These are phyloP conservation scores for Metschnikowia kofuensis DNA, from an alignment of 805 yeast genomes.

Conservation along the genomic window DNA sequence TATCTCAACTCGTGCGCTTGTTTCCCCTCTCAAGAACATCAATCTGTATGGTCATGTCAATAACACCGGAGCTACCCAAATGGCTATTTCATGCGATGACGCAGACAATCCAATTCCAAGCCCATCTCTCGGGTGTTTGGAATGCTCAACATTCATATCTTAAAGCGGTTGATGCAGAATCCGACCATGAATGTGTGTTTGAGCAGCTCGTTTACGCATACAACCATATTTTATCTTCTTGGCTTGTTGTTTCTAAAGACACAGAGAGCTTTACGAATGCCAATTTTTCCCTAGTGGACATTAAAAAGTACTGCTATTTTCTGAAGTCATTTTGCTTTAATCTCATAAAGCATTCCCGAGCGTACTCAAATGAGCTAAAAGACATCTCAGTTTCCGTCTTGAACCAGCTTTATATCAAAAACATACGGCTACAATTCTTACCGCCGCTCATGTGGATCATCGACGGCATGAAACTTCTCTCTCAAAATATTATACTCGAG, in stretches of 20 bases:
- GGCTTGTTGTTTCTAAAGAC: conserved; percentile 67
- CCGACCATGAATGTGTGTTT: conserved; percentile 14
- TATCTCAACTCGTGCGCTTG: conserved; percentile 33
- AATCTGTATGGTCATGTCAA: conserved; percentile 39
- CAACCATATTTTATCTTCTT: conserved; percentile 62
- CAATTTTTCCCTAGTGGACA: conserved; percentile 39
- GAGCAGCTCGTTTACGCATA: conserved; percentile 45
- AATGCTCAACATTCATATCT: neutral
- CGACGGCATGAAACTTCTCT: conserved; percentile 30
- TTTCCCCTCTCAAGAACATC: conserved; percentile 36
- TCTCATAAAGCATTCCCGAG: conserved; percentile 24
- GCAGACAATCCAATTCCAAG: conserved; percentile 16
- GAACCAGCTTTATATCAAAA: conserved; percentile 63
- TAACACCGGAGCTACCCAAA: conserved; percentile 38
- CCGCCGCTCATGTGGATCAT: conserved; percentile 51
- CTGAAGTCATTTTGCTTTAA: conserved; percentile 50
- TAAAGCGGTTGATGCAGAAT: neutral
- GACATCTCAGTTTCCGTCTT: conserved; percentile 49
- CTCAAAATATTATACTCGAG: conserved; percentile 28
- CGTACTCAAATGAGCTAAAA: conserved; percentile 13
- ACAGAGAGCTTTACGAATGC: conserved; percentile 49
- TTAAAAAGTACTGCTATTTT: conserved; percentile 42
- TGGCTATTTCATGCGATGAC: conserved; percentile 30
- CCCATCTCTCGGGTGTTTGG: neutral
- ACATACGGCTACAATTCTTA: conserved; percentile 57